Percentiles rank a stretch among this genome's conserved stretches.
Evolutionary conservation across 164 flowering plant species (phyloP).

Genomic region (Macadamia integrifolia): DNA sequence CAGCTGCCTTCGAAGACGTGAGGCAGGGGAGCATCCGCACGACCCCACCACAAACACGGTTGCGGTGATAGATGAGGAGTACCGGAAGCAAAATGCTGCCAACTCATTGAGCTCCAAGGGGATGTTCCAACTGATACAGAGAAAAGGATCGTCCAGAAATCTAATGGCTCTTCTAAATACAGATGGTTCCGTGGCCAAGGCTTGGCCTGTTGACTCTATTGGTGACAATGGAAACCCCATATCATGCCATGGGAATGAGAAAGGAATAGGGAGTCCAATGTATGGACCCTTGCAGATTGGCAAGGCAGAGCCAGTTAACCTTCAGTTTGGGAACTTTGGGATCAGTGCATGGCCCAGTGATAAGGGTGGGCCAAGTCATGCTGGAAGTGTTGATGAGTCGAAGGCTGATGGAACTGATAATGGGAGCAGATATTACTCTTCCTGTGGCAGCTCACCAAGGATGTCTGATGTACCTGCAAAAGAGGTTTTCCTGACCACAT

Average conservation of each 20-base stretch:
- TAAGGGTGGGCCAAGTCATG: slow-evolving; percentile 68
- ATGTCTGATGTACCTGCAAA: slow-evolving; percentile 70
- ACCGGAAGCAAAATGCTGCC: slow-evolving; percentile 73
- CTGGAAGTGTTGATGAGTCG: slow-evolving; percentile 75
- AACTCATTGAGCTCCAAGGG: slow-evolving; percentile 79
- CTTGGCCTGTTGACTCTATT: slow-evolving; percentile 69
- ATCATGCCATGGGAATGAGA: slow-evolving; percentile 30
- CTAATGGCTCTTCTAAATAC: slow-evolving; percentile 77
- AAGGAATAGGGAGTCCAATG: slow-evolving; percentile 46
- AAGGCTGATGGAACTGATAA: slow-evolving; percentile 57
- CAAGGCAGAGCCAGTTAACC: slow-evolving; percentile 76
- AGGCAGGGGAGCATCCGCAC: slow-evolving; percentile 69
- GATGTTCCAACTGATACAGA: slow-evolving; percentile 82
- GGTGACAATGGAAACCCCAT: slow-evolving; percentile 42
- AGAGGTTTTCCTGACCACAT: slow-evolving; percentile 41
- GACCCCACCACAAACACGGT: slow-evolving; percentile 71
- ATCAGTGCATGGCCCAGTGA: slow-evolving; percentile 84
- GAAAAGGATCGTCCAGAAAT: slow-evolving; percentile 77
- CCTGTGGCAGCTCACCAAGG: slow-evolving; percentile 89
- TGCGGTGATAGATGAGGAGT: slow-evolving; percentile 60
- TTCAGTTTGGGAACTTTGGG: slow-evolving; percentile 81
- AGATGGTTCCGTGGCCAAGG: slow-evolving; percentile 87
- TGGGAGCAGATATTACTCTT: slow-evolving; percentile 75
- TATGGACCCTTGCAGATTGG: slow-evolving; percentile 67
- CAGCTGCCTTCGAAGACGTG: slow-evolving; percentile 78